Conservation (phyloP, 2,329 filamentous ascomycete species). For the Sclerotinia nivalis region DNA sequence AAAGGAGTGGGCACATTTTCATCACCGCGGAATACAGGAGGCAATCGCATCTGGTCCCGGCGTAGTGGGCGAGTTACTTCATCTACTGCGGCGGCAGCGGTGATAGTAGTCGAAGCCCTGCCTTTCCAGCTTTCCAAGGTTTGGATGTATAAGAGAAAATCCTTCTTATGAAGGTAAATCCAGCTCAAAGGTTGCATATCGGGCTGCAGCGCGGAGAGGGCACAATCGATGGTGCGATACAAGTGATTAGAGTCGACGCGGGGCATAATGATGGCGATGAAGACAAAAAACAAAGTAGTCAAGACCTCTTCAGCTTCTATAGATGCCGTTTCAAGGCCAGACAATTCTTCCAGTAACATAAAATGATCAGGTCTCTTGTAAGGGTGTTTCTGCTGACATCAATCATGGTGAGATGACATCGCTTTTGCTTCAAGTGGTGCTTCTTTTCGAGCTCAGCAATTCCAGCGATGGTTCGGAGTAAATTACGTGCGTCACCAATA, state of each 20-base stretch:
- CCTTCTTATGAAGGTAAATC: conserved; percentile 22
- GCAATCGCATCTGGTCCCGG: neutral
- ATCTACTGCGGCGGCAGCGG: neutral
- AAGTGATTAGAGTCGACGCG: conserved; percentile 25
- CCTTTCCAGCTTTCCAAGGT: conserved; percentile 9
- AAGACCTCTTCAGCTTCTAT: conserved; percentile 20
- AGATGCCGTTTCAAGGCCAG: conserved; percentile 7
- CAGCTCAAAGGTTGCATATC: conserved; percentile 9
- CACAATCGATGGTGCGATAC: neutral
- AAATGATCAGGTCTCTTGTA: conserved; percentile 25
- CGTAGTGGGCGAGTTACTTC: neutral
- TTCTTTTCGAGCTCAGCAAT: conserved; percentile 22
- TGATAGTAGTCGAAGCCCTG: neutral
- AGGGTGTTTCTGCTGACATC: conserved; percentile 26
- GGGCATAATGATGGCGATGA: conserved; percentile 26
- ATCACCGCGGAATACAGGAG: neutral
- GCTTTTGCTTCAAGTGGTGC: conserved; percentile 5
- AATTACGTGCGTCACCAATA: conserved; percentile 26
- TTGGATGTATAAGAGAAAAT: neutral
- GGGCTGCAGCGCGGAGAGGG: neutral
- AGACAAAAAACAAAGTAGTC: conserved; percentile 27
- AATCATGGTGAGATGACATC: conserved; percentile 27
- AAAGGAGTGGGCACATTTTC: neutral
- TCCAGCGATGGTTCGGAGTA: conserved; percentile 19
- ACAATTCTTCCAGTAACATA: conserved; percentile 27